Evolutionary conservation across 2,329 filamentous ascomycete species (phyloP).

Genomic region (Verticillium isaacii): DNA sequence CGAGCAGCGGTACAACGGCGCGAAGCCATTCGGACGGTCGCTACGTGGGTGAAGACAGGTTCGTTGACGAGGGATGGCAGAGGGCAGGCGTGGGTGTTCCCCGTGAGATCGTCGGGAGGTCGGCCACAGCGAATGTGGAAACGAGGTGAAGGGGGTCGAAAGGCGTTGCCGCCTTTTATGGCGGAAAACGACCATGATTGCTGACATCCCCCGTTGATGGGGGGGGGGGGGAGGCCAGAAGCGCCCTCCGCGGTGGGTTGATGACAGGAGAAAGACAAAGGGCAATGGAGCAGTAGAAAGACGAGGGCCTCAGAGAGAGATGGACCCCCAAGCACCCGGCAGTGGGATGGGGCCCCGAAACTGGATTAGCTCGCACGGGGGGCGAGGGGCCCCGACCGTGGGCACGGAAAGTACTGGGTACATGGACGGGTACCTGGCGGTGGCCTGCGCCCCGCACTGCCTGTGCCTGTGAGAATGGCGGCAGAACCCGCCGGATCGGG

Average conservation of each 20-base stretch:
- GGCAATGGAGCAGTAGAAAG: background rate
- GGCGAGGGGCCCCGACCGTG: background rate
- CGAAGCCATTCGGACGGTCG: background rate
- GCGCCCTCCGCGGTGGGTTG: background rate
- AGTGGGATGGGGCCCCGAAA: background rate
- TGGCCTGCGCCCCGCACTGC: conserved; percentile 1
- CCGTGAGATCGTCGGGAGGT: background rate
- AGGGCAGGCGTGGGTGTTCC: background rate
- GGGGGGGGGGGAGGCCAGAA: background rate
- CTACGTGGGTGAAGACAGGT: background rate
- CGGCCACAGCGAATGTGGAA: background rate
- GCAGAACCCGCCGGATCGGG: conserved; percentile 6
- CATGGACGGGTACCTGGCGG: background rate
- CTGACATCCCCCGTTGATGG: background rate
- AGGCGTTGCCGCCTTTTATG: conserved; percentile 4
- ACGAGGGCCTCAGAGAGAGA: no score
- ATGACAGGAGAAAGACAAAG: background rate
- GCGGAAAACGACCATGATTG: background rate
- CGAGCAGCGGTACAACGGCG: background rate
- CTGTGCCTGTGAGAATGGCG: conserved; percentile 8
- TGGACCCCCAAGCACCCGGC: background rate
- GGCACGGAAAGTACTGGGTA: conserved; percentile 8
- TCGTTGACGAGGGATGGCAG: background rate
- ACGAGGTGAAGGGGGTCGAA: background rate
- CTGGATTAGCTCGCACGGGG: background rate